Evolutionary conservation across 192 early-diverging fungal genomes (phyloP).

Genomic region (Umbelopsis ramanniana): DNA sequence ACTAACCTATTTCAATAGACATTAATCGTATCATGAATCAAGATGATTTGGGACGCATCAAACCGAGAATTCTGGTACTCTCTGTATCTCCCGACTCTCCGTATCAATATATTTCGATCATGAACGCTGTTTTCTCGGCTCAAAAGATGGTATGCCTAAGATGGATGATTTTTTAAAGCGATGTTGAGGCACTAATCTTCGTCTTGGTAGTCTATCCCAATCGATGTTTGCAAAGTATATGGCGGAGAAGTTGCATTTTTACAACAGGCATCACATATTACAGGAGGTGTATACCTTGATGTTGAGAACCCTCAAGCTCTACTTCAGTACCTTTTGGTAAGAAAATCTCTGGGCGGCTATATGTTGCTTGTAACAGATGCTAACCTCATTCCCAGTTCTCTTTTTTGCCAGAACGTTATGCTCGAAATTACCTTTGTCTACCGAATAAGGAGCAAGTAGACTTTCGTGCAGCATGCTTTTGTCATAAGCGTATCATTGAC

Average conservation of each 20-base stretch:
- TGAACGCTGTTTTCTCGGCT: slow-evolving; percentile 98
- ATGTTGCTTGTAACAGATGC: not conserved
- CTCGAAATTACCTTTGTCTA: slow-evolving; percentile 71
- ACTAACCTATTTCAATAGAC: slow-evolving; percentile 44
- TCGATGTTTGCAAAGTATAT: slow-evolving; percentile 89
- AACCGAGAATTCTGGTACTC: slow-evolving; percentile 82
- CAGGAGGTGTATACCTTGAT: slow-evolving; percentile 83
- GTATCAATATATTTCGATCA: slow-evolving; percentile 91
- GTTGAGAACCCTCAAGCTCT: slow-evolving; percentile 72
- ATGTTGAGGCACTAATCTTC: not conserved
- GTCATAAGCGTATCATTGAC: slow-evolving; percentile 91
- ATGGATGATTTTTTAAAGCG: not conserved
- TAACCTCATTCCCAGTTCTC: slow-evolving; percentile 52
- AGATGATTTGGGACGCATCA: slow-evolving; percentile 58
- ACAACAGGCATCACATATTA: slow-evolving; percentile 91
- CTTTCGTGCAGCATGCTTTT: slow-evolving; percentile 96
- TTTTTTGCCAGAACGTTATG: slow-evolving; percentile 81
- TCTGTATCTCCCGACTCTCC: slow-evolving; percentile 89
- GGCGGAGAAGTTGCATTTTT: slow-evolving; percentile 85
- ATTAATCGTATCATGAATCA: slow-evolving; percentile 66
- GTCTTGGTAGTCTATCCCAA: slow-evolving; percentile 68
- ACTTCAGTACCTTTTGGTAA: slow-evolving; percentile 88
- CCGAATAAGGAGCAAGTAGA: slow-evolving; percentile 85
- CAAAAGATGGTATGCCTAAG: slow-evolving; percentile 72
- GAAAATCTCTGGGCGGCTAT: not conserved